phyloP scores from a whole-genome alignment of 805 yeast species.

The Isabelozyma gotoi region DNA sequence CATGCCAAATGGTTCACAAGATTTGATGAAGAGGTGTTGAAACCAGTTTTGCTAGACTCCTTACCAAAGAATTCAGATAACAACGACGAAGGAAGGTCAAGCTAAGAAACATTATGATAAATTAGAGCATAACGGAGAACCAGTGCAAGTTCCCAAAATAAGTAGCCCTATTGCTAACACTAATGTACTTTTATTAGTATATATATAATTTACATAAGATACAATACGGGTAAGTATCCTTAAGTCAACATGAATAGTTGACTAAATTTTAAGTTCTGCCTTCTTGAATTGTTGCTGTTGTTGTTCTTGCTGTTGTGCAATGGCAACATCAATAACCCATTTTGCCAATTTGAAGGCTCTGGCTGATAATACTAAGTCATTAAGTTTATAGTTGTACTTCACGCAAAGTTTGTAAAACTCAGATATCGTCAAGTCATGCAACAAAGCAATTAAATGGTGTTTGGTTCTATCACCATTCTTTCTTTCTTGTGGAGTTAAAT shows the following conservation, averaged over 20 bases:
- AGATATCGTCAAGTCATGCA: constrained; percentile 64
- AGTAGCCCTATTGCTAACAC: too few species aligned
- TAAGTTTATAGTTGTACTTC: constrained; percentile 59
- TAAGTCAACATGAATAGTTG: not conserved
- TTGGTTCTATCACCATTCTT: constrained; percentile 4
- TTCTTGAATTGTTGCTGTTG: constrained; percentile 1
- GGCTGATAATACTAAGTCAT: constrained; percentile 62
- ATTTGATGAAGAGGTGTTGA: constrained; percentile 90
- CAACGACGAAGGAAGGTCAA: constrained; percentile 7
- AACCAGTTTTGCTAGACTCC: constrained; percentile 83
- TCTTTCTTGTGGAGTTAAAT: constrained; percentile 32
- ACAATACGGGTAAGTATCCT: too few species aligned
- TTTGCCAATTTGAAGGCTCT: constrained; percentile 68
- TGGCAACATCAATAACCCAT: constrained; percentile 68
- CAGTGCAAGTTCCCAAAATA: too few species aligned
- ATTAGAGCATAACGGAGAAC: too few species aligned
- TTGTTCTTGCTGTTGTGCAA: constrained; percentile 39
- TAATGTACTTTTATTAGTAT: not conserved
- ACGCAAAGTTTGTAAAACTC: constrained; percentile 66
- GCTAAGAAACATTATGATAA: too few species aligned
- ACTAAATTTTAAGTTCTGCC: constrained; percentile 1
- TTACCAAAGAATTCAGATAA: constrained; percentile 27
- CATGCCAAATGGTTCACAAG: constrained; percentile 89
- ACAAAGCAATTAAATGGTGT: constrained; percentile 47
- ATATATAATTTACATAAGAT: too few species aligned